phyloP scores from a whole-genome alignment of 495 filamentous ascomycete genomes.

The Tuber umbilicatum region DNA sequence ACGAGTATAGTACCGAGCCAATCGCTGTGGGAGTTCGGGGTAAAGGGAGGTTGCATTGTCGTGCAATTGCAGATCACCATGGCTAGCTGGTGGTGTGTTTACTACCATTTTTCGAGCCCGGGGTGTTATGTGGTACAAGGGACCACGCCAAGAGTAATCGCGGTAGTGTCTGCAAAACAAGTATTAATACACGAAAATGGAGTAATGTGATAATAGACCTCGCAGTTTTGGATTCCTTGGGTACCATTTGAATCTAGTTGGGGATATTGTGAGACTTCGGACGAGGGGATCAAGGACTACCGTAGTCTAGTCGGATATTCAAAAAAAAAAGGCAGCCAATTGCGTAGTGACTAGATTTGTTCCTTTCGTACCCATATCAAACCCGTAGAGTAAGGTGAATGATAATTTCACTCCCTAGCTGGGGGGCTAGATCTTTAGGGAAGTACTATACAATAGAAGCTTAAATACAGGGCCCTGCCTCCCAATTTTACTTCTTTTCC shows the following conservation, averaged over 20 bases:
- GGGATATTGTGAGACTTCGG: neutral
- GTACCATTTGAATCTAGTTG: neutral
- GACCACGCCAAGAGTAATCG: neutral
- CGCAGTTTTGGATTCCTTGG: neutral
- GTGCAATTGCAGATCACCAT: neutral
- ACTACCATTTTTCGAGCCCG: neutral
- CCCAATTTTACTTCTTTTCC: neutral
- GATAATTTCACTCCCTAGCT: neutral
- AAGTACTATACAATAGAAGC: neutral
- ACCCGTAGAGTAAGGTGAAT: neutral
- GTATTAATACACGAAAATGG: neutral
- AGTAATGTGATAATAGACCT: neutral
- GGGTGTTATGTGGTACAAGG: neutral
- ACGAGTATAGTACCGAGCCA: neutral
- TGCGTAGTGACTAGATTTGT: neutral
- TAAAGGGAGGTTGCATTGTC: neutral
- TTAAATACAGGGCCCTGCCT: neutral
- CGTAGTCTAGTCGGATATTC: neutral
- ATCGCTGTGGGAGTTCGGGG: neutral
- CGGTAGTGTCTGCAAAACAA: neutral
- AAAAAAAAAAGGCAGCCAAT: neutral
- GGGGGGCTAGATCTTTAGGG: neutral
- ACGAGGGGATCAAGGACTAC: neutral
- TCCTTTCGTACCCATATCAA: neutral
- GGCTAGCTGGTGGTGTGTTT: neutral